phyloP scores from a whole-genome alignment of 257 asterid genomes.

The Fraxinus quadrangulata region DNA sequence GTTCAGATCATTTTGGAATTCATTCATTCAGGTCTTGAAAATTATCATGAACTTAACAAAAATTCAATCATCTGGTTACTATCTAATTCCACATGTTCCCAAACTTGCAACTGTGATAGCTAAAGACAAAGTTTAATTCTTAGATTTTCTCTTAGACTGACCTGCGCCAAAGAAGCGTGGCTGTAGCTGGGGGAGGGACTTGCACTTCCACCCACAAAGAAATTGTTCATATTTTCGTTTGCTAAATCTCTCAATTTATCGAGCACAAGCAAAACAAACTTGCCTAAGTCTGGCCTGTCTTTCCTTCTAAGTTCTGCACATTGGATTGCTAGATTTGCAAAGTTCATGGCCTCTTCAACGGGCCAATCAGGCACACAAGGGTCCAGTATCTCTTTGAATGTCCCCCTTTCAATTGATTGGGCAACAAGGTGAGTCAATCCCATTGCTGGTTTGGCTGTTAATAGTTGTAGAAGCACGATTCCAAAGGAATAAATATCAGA shows the following conservation, averaged over 20 bases:
- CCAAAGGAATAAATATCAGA: conserved; percentile 86
- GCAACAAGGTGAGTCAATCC: conserved; percentile 58
- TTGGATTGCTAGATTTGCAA: conserved; percentile 64
- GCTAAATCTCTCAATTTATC: conserved; percentile 55
- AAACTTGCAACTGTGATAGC: background rate
- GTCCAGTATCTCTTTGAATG: conserved; percentile 57
- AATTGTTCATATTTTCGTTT: conserved; percentile 43
- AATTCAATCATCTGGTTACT: background rate
- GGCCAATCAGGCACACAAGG: conserved; percentile 82
- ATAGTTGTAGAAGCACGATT: conserved; percentile 60
- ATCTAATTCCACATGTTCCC: too few species aligned
- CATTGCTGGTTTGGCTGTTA: conserved; percentile 77
- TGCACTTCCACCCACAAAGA: conserved; percentile 34
- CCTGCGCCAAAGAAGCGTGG: conserved; percentile 35
- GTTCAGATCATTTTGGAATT: conserved; percentile 7
- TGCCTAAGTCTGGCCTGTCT: conserved; percentile 85
- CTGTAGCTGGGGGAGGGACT: conserved; percentile 43
- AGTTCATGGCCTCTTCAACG: conserved; percentile 44
- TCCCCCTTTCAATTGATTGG: conserved; percentile 51
- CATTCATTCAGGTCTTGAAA: background rate
- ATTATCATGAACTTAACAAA: background rate
- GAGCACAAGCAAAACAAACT: conserved; percentile 63
- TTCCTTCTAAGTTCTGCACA: conserved; percentile 77
- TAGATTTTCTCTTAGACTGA: conserved; percentile 16
- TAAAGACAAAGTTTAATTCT: background rate